These are phyloP conservation scores for Conticribra guillardii DNA, from an alignment of 108 stramenopile genomes.

Conservation along the genomic window DNA sequence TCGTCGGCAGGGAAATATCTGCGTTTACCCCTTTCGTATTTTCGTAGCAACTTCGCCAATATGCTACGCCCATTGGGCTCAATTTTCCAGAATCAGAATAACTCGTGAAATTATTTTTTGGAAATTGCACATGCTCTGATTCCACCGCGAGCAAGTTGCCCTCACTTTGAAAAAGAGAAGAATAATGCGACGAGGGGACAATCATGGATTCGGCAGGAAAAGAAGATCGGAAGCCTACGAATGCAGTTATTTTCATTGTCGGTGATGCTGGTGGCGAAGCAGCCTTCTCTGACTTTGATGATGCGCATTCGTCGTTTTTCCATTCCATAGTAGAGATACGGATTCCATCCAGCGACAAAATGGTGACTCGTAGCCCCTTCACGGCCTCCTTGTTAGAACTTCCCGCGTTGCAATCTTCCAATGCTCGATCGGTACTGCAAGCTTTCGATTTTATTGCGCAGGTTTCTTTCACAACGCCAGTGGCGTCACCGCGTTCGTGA, in stretches of 20 bases:
- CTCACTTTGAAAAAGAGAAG: constrained; percentile 15
- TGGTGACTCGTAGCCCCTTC: constrained; percentile 14
- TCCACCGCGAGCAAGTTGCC: constrained; percentile 26
- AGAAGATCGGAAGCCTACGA: constrained; percentile 25
- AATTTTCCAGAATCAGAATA: too few relatives aligned
- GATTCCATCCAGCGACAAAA: constrained; percentile 20
- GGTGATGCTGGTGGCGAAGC: too few relatives aligned
- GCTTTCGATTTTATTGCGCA: too few relatives aligned
- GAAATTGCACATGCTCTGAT: constrained; percentile 12
- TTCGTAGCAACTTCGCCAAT: not conserved
- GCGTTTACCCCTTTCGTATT: too few relatives aligned
- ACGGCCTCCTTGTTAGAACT: too few relatives aligned
- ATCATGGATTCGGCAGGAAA: constrained; percentile 19
- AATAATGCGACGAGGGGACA: constrained; percentile 16
- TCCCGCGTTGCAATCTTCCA: too few relatives aligned
- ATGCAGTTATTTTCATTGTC: constrained; percentile 2
- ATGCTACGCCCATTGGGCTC: too few relatives aligned
- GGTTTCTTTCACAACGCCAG: too few relatives aligned
- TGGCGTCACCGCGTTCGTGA: too few relatives aligned
- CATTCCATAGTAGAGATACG: not conserved
- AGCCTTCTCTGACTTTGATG: too few relatives aligned
- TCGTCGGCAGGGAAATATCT: not conserved
- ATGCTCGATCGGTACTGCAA: too few relatives aligned
- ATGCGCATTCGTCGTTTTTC: not conserved
- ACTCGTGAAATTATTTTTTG: not conserved